Evolutionary conservation across 139 green algal genomes (phyloP).

Genomic region (Chlorella sp.): DNA sequence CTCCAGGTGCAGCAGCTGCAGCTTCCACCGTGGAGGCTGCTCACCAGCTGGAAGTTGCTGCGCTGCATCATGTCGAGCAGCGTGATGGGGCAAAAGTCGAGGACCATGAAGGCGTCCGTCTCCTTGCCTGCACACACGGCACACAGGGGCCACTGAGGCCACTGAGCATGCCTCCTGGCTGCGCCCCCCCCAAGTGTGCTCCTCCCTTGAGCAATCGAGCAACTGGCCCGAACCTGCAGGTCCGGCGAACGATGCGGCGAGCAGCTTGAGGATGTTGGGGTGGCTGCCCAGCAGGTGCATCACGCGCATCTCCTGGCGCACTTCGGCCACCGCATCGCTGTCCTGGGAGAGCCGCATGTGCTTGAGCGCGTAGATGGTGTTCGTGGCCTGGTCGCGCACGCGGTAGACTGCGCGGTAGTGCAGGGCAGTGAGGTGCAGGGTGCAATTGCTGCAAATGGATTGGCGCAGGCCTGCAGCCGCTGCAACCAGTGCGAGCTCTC

Average conservation of each 20-base stretch:
- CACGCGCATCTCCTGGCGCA: conserved; percentile 19
- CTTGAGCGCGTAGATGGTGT: conserved; percentile 63
- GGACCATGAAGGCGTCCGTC: conserved; percentile 68
- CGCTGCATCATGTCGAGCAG: conserved; percentile 52
- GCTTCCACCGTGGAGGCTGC: no score
- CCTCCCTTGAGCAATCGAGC: background rate
- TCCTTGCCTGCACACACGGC: conserved; percentile 17
- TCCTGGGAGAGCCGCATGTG: conserved; percentile 63
- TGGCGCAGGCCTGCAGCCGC: no score
- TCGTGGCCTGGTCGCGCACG: conserved; percentile 35
- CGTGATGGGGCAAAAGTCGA: conserved; percentile 69
- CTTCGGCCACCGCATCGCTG: conserved; percentile 35
- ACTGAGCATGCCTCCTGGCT: background rate
- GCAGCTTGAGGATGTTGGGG: background rate
- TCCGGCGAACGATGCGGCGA: background rate
- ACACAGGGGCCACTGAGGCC: background rate
- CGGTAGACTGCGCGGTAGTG: conserved; percentile 76
- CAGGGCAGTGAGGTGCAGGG: no score
- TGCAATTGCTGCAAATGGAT: no score
- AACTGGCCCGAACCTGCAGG: background rate
- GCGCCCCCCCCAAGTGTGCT: no score
- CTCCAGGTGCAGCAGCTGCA: no score
- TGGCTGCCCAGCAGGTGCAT: background rate
- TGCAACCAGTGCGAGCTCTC: no score
- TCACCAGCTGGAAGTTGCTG: conserved; percentile 27